Evolutionary conservation across 805 yeast species (phyloP).

Genomic region (Kodamaea jinghongensis): DNA sequence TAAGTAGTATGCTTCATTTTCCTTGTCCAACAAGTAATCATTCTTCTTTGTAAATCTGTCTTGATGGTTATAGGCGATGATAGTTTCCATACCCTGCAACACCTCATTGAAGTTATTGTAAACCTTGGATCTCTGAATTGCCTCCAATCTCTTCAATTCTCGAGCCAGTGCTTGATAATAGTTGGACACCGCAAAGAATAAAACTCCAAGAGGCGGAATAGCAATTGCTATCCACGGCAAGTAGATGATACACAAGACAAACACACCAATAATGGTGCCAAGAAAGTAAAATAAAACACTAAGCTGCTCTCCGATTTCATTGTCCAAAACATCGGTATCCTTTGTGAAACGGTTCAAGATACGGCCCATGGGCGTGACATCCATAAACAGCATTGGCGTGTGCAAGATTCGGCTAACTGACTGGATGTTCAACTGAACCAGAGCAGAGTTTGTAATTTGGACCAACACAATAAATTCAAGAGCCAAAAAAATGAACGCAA

Average conservation of each 20-base stretch:
- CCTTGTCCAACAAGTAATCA: conserved; percentile 46
- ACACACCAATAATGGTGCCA: conserved; percentile 56
- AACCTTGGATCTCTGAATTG: conserved; percentile 65
- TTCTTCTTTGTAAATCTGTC: conserved; percentile 48
- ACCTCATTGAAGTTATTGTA: conserved; percentile 71
- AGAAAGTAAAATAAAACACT: conserved; percentile 56
- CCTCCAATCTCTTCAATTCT: conserved; percentile 74
- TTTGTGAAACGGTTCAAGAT: conserved; percentile 82
- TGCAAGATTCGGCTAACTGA: conserved; percentile 62
- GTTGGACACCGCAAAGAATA: conserved; percentile 45
- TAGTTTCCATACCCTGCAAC: conserved; percentile 61
- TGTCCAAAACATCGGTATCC: conserved; percentile 81
- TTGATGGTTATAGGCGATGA: conserved; percentile 54
- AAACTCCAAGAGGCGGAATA: conserved; percentile 48
- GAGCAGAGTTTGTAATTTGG: conserved; percentile 49
- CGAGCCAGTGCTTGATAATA: conserved; percentile 70
- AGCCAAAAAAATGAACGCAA: conserved; percentile 44
- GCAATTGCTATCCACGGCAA: conserved; percentile 74
- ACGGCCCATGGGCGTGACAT: conserved; percentile 85
- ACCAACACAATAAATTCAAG: conserved; percentile 46
- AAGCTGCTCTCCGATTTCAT: conserved; percentile 69
- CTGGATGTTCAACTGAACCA: conserved; percentile 52
- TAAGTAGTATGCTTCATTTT: conserved; percentile 66
- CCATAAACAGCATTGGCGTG: conserved; percentile 81
- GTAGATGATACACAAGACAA: conserved; percentile 63